Base-by-base conservation (phyloP, 148 eudicot species). In the Gaultheria prostrata region DNA sequence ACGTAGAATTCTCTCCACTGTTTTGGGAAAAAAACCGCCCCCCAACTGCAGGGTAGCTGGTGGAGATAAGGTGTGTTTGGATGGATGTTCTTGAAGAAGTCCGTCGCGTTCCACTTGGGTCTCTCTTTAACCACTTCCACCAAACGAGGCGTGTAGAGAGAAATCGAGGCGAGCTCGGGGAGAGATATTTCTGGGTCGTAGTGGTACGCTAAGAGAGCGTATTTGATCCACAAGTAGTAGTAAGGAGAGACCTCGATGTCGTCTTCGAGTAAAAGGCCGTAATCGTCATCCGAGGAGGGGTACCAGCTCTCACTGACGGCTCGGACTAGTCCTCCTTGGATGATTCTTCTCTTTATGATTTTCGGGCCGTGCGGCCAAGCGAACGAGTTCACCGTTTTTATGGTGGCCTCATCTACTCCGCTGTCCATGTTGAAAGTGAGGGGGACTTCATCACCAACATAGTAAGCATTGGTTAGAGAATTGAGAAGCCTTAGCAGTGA, bases 231-330 rank as follows among this genome's bases (percentile, higher is more conserved):
- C 0, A 96, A 86, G 80, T 93, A 96, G 86, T 93, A 96, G 88
- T 94, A 96, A 49, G 98, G 97, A 48, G 98, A 96, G 65, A 96
- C 98, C 83, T 96, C 98, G 0, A 96, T 96, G 67, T 96, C 98
- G 78, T 96, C 99, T 80, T 94, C 98, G 24, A 94, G 94, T 21
- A 96, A 76, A 8, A 96, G 92, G 12, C 98, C 98, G n/a, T 84
- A 96, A 79, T 96, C 94, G 61, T 96, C 93, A 24, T 96, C 98
- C 6, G 98, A 93, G 10, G 97, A 77, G 0, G 99, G 99, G 85
- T 96, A 96, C 99, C 99, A 96, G 67, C 97, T 93, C 83, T 96
- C 99, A 57, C 99, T 96, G 1, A 96, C 99, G 0, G 99, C 99
- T 4, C 98, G 93, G 53, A 96, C 93, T 0, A 96, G 90, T 15